phyloP scores from a whole-genome alignment of 257 asterid genomes.

The Nicotiana undulata region DNA sequence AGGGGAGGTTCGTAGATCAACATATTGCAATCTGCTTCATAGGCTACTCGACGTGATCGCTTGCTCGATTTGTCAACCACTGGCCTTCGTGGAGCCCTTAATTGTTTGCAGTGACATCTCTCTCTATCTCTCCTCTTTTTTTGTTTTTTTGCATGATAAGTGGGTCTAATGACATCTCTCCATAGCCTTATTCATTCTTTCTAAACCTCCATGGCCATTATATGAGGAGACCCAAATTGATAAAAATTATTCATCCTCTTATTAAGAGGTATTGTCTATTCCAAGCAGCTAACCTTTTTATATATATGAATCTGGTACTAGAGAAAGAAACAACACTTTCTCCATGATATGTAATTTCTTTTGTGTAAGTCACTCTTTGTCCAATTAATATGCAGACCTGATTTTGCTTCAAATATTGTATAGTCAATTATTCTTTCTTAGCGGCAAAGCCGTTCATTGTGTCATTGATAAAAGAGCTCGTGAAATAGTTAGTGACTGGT shows the following conservation, averaged over 20 bases:
- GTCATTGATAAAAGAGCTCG: too few relatives aligned
- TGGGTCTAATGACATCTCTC: not conserved
- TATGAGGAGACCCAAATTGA: too few relatives aligned
- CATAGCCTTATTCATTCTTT: not conserved
- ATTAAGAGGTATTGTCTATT: not conserved
- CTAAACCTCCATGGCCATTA: not conserved
- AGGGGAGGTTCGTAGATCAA: not conserved
- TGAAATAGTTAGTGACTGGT: too few relatives aligned
- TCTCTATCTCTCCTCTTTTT: not conserved
- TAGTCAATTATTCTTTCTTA: not conserved
- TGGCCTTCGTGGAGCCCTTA: not conserved
- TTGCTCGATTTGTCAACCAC: not conserved
- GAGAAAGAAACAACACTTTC: not conserved
- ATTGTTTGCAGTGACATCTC: not conserved
- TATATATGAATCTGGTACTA: not conserved
- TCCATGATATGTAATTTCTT: too few relatives aligned
- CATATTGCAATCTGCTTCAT: not conserved
- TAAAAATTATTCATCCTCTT: not conserved
- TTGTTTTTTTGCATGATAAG: not conserved
- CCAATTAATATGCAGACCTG: not conserved
- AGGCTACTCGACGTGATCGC: not conserved
- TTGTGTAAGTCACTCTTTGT: not conserved
- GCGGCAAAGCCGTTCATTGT: not conserved
- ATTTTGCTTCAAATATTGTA: not conserved
- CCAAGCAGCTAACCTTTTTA: not conserved